Evolutionary conservation across 1,139 yeast genomes (phyloP), one percentile per base, ranked within the genome.

Genomic region (Waltiozyma sp.): DNA sequence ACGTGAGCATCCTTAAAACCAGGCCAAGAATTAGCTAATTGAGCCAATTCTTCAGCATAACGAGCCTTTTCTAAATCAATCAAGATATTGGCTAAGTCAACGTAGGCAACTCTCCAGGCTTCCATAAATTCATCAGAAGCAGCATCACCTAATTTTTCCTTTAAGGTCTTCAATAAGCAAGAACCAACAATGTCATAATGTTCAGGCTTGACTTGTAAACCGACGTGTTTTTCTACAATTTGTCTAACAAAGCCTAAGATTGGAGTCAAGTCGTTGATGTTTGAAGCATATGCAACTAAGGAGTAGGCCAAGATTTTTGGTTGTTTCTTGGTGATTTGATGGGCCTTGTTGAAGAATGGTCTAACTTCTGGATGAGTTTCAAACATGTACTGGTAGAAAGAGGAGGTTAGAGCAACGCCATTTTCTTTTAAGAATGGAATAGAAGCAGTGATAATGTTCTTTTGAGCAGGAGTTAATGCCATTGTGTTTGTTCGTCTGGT

Each of bases 31-130:
- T 58, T 54, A 15, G 58, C 52, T 14, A 51, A 47, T 33, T 33
- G 19, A 35, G 47, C 55, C 26, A 49, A 38, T 37, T 62, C 64
- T 37, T 60, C 53, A 19, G 60, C 56, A 56, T 78, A 80, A 51
- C 68, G 59, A 8, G 61, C 61, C 43, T 62, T 63, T 59, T 81
- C 89, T 28, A 74, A 71, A 40, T 67, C 64, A 53, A 81, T 81
- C 50, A 81, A 67, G 15, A 77, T 58, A 47, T 75, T 70, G 4
- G 88, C 88, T 48, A 81, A 67, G 48, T 73, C 77, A 37, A 72
- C 73, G 58, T 80, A 81, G 2, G 88, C 87, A 40, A 65, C 70
- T 23, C 68, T 66, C 86, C 87, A 80, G n/a, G 86, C 85, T 31
- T 62, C 68, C 41, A 79, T 55, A 47, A 81, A 75, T 37, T 69